Evolutionary conservation across 176 grass and related monocot species (phyloP).

Genomic region (Triticum urartu): DNA sequence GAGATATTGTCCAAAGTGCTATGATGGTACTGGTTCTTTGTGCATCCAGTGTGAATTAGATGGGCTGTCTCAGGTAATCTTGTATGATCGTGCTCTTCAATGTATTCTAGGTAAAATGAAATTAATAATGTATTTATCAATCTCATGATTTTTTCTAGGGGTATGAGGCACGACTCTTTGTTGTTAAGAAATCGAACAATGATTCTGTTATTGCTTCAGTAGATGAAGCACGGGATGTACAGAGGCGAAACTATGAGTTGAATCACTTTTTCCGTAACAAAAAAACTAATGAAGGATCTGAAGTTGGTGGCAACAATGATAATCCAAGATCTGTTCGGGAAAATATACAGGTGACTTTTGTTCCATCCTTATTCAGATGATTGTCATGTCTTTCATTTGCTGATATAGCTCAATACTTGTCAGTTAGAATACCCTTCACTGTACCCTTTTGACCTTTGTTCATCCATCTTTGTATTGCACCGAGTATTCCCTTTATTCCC

Average conservation of each 20-base stretch:
- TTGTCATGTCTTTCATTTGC: constrained; percentile 17
- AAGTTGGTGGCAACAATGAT: constrained; percentile 33
- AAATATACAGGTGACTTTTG: constrained; percentile 70
- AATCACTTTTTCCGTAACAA: constrained; percentile 90
- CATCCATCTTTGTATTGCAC: constrained; percentile 1
- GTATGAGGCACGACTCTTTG: constrained; percentile 76
- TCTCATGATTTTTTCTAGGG: constrained; percentile 51
- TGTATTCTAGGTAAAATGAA: constrained; percentile 16
- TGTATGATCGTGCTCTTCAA: not conserved
- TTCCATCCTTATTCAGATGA: not conserved
- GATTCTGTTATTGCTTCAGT: constrained; percentile 73
- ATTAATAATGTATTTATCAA: constrained; percentile 23
- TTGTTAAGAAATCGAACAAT: constrained; percentile 84
- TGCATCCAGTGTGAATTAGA: constrained; percentile 94
- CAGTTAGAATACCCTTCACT: not conserved
- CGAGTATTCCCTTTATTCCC: not conserved
- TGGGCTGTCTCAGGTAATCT: constrained; percentile 72
- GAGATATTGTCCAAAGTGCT: constrained; percentile 86
- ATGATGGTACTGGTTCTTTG: constrained; percentile 79
- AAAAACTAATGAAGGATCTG: constrained; percentile 50
- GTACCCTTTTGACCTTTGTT: not conserved
- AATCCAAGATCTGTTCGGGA: constrained; percentile 71
- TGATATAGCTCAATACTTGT: constrained; percentile 7
- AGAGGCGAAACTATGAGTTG: constrained; percentile 71
- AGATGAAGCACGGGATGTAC: constrained; percentile 72